These are phyloP conservation scores for Ciborinia camelliae DNA, from an alignment of 2,329 filamentous ascomycete species.

Conservation along the genomic window DNA sequence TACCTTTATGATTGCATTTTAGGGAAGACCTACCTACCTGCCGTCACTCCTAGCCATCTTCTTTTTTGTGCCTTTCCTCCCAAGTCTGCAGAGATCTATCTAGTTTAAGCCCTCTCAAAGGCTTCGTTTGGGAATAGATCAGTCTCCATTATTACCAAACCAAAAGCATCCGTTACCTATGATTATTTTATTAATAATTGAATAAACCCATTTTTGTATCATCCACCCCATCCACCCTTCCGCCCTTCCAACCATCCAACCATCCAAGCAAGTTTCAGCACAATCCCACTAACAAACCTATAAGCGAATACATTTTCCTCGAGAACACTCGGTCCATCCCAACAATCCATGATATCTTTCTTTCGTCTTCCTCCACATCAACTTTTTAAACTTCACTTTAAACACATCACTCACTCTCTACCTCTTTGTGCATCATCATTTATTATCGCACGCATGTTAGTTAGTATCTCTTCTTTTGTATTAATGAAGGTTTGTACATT, in stretches of 20 bases:
- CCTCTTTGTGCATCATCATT: constrained; percentile 6
- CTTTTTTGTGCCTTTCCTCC: not conserved
- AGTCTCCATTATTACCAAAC: not conserved
- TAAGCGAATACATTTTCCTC: constrained; percentile 5
- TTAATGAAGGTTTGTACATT: constrained; percentile 21
- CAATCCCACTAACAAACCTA: not conserved
- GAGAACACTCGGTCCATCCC: constrained; percentile 10
- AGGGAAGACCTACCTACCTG: constrained; percentile 12
- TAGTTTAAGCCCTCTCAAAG: not conserved
- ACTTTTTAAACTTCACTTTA: not conserved
- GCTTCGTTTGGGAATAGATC: not conserved
- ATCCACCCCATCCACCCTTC: not conserved
- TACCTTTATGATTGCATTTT: too few relatives aligned
- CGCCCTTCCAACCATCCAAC: not conserved
- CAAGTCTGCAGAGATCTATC: too few relatives aligned
- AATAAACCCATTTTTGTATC: not conserved
- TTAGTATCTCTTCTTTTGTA: constrained; percentile 17
- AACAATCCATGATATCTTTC: not conserved
- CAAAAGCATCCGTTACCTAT: not conserved
- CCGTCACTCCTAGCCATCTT: not conserved
- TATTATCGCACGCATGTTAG: not conserved
- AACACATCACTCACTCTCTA: not conserved
- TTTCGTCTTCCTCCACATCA: constrained; percentile 11
- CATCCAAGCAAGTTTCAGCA: constrained; percentile 8
- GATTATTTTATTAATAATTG: too few relatives aligned